Evolutionary conservation across 2,329 filamentous ascomycete genomes (phyloP), one percentile per base, ranked within the genome.

Genomic region (Aspergillus proliferans): DNA sequence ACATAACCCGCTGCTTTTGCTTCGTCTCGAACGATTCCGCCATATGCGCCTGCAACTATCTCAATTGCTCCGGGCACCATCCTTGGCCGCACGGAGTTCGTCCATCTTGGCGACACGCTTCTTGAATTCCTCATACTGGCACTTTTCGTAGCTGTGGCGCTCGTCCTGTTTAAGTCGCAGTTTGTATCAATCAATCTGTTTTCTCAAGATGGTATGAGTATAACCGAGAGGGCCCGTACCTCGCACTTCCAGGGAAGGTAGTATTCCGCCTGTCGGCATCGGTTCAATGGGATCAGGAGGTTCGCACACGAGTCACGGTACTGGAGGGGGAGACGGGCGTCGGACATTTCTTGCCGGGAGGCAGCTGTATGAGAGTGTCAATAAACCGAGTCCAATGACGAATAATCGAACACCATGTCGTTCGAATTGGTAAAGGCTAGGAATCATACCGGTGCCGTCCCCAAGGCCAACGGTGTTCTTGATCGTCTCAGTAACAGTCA

Each of bases 51-150:
- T 46, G 52, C 49, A 55, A 58, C 18, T 19, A 40, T 19, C 18
- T 66, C 53, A 95, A 75, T 95, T 96, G 79, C 87, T 94, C 72
- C 92, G 83, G 64, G 81, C 84, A 53, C 88, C 90, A 51, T 76
- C 83, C 81, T 94, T 95, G 52, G 87, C 84, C 59, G 83, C 91
- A 68, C 90, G 82, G 67, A 98, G 75, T 78, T 98, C 91, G 64
- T 97, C 84, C 93, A 98, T 98, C 84, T 95, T 97, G 67, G 87
- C 88, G 57, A 98, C 93, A 51, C 93, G 85, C 81, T 92, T 89
- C 84, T 95, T 95, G 80, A 98, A 98, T 71, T 97, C 93, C 57
- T 87, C 87, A 74, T 98, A 98, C 68, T 98, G 93, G 82, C 93
- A 98, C 73, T 97, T 97, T 71, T 98, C 93, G 79, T 98, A 98